These are phyloP conservation scores for Nephromyces sp. DNA, from an alignment of 169 alveolate genomes.

Conservation along the genomic window DNA sequence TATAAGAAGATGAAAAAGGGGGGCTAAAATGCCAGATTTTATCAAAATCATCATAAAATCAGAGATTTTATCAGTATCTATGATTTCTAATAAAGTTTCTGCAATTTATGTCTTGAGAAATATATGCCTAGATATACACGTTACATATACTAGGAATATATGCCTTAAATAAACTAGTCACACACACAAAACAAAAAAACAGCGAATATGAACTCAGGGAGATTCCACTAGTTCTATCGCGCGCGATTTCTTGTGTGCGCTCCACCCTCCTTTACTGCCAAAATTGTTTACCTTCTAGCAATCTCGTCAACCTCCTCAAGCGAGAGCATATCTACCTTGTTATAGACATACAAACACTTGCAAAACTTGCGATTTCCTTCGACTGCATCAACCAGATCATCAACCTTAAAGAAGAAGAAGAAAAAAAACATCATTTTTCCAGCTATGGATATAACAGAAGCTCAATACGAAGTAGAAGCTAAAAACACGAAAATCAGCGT, in stretches of 20 bases:
- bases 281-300: slow-evolving; percentile 6
- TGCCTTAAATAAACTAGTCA: too few relatives aligned
- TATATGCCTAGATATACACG: too few relatives aligned
- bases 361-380: slow-evolving; percentile 88
- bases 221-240: not conserved
- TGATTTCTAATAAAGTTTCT: too few relatives aligned
- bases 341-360: slow-evolving; percentile 80
- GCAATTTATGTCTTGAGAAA: too few relatives aligned
- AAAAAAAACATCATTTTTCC: not conserved
- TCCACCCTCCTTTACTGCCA: not conserved
- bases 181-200: not conserved
- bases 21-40: too few relatives aligned
- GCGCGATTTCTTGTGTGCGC: too few relatives aligned
- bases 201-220: not conserved
- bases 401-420: slow-evolving; percentile 49
- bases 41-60: too few relatives aligned
- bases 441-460: not conserved
- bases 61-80: too few relatives aligned
- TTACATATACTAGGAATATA: too few relatives aligned
- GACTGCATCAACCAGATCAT: slow-evolving; percentile 90
- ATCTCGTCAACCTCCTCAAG: slow-evolving; percentile 12
- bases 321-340: slow-evolving; percentile 56
- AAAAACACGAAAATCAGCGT: not conserved
- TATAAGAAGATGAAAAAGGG: too few relatives aligned
- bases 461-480: not conserved